Base-by-base conservation (phyloP, 1,284 basidiomycete genomes). In the Erythrobasidium hasegawianum region DNA sequence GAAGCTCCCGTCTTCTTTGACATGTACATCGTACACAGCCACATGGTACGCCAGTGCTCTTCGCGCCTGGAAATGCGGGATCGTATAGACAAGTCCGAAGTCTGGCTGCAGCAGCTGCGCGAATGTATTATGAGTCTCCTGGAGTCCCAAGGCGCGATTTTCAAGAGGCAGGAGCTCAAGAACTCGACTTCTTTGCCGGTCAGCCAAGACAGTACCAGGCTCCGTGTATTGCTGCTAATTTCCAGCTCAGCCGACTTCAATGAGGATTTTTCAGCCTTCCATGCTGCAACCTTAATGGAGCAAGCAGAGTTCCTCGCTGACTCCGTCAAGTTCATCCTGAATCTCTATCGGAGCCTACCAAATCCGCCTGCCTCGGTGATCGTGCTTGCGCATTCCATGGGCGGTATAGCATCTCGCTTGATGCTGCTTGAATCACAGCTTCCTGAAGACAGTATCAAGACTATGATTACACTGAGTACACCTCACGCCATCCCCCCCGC, bases 1-100 rank as follows among this genome's bases (percentile, higher is more conserved):
- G n/a, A n/a, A n/a, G n/a, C n/a, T n/a, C n/a, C n/a, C n/a, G n/a
- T n/a, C n/a, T n/a, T n/a, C n/a, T n/a, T n/a, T n/a, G n/a, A n/a
- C n/a, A n/a, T n/a, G n/a, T n/a, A n/a, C n/a, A n/a, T n/a, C n/a
- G n/a, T n/a, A n/a, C 11, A 20, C 69, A 83, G 83, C 79, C 81
- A 9, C 75, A 76, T 49, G 86, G 90, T 47, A 75, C 81, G 13
- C 95, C 96, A 5, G 90, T 95, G 10, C 81, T 99, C 27, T 99
- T 98, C 79, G 87, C 98, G 20, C 96, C 96, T 0, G 96, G 96
- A 1, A 97, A 97, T 75, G 94, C 96, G 11, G 96, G 96, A 1
- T 94, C 90, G 1, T 95, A 89, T 55, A 87, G 86, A 69, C 96
- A 98, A 81, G 88, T 91, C 20, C 86, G 96, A 67, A 97, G 92